Base-by-base conservation (phyloP, 441 rosid species). In the Adansonia grandidieri region DNA sequence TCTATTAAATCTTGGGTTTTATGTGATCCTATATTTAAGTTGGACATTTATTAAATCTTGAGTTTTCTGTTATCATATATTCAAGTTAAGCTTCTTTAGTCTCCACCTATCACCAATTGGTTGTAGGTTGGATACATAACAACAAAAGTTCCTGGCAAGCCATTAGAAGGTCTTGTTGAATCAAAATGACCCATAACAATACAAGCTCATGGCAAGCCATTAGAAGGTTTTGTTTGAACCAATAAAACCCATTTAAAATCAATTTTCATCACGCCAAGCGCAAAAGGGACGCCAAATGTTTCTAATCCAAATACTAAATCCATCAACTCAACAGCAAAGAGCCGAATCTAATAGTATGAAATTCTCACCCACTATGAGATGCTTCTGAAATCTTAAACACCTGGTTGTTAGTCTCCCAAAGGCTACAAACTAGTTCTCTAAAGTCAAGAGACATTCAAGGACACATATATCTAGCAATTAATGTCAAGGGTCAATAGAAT, bases 351-450 rank as follows among this genome's bases (percentile, higher is more conserved):
- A 28, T 9, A 44, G 53, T 44, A 44, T n/a, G 71, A 44, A 67
- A 67, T 53, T 44, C 54, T 45, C 15, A 67, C 53, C 71, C 14
- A 44, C 71, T 44, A 13, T 17, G 28, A 66, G 71, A 44, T 42
- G 24, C 19, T 66, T 66, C 51, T 17, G 8, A 20, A 44, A 15
- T 67, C 53, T 67, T 2, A 19, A 1, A 44, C 11, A 1, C 62
- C 62, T 51, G 24, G 62, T 32, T 71, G 47, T 37, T 47, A 71
- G 62, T 53, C 45, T 32, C 20, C 10, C 75, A 51, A 71, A 71
- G 62, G 61, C 47, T 50, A 53, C 2, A 15, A n/a, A 28, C 60
- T 50, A 51, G 62, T 37, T 28, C 20, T 28, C 53, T 48, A 24
- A 66, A 69, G 54, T 45, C 53, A 54, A 54, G 22, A 66, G n/a